Evolutionary conservation across 2,329 filamentous ascomycete genomes (phyloP).

Genomic region (Nemania serpens): DNA sequence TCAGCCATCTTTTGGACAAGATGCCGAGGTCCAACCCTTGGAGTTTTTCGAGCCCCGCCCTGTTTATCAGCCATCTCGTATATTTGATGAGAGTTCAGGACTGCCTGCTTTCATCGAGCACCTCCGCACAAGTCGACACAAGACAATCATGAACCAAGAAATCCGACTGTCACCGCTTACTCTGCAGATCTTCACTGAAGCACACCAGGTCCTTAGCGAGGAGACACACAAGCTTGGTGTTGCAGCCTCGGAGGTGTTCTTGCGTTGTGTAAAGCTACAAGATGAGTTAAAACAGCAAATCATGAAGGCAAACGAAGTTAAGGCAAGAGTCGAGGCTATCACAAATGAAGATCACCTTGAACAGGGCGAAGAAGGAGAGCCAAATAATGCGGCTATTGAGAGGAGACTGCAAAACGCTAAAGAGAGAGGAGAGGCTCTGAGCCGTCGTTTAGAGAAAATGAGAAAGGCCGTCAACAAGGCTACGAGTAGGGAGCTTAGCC

Average conservation of each 20-base stretch:
- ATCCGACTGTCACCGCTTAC: slow-evolving; percentile 72
- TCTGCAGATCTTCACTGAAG: slow-evolving; percentile 72
- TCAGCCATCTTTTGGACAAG: slow-evolving; percentile 50
- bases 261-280: slow-evolving; percentile 70
- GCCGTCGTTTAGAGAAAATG: slow-evolving; percentile 56
- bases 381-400: slow-evolving; percentile 62
- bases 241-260: slow-evolving; percentile 74
- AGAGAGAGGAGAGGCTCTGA: slow-evolving; percentile 53
- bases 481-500: slow-evolving; percentile 59
- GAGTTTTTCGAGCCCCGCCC: slow-evolving; percentile 67
- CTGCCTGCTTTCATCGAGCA: slow-evolving; percentile 61
- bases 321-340: slow-evolving; percentile 68
- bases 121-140: slow-evolving; percentile 63
- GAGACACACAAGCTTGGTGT: slow-evolving; percentile 72
- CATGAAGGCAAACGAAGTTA: slow-evolving; percentile 66
- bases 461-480: slow-evolving; percentile 50
- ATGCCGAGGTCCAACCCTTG: slow-evolving; percentile 52
- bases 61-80: slow-evolving; percentile 65
- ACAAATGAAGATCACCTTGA: slow-evolving; percentile 61
- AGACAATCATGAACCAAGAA: slow-evolving; percentile 67
- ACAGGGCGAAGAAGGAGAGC: slow-evolving; percentile 55
- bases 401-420: slow-evolving; percentile 53
- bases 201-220: slow-evolving; percentile 70
- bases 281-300: slow-evolving; percentile 71
- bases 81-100: slow-evolving; percentile 61